Evolutionary conservation across 75 land plant genomes (phyloP), one percentile per base, ranked within the genome.

Genomic region (Pinus tabuliformis): DNA sequence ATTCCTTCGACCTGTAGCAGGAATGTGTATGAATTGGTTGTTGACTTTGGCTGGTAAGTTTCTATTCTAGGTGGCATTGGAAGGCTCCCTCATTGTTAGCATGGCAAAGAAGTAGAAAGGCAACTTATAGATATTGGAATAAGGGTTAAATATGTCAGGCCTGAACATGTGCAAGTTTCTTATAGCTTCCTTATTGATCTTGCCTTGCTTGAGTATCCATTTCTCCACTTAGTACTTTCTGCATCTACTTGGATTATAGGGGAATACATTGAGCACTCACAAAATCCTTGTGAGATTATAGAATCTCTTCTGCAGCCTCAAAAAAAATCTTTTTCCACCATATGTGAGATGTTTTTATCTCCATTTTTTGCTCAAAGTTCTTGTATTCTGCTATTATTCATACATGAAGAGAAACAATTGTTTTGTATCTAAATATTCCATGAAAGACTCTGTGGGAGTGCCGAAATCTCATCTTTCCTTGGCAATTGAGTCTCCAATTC

Each of bases 31-130:
- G 99, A 89, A 75, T 77, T 91, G 2, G 78, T 97, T 65, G 65
- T 86, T 56, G 99, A 97, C 78, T 97, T 97, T 77, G 91, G 90
- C 77, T 97, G 99, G 98, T 97, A 97, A 82, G 93, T 87, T 0
- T 81, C 88, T 4, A 81, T 97, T 62, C 87, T 97, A 30, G 95
- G 93, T 22, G 90, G 89, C 62, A 90, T 97, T 73, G 83, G 89
- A 17, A 83, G 98, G 76, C 78, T 87, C 36, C 92, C 90, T 37
- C 86, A 95, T 76, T 90, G 91, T 76, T 81, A 81, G 22, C 87
- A 89, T 74, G 95, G 98, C 12, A 86, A 91, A 20, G 98, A 97
- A 75, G 86, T 97, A 62, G 98, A 93, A 79, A 75, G 84, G 24
- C 98, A 97, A 82, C 83, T 97, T 37, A 72, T 97, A 70, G 99